Evolutionary conservation across 306 rosid genomes (phyloP).

Genomic region (Crotalaria pallida): DNA sequence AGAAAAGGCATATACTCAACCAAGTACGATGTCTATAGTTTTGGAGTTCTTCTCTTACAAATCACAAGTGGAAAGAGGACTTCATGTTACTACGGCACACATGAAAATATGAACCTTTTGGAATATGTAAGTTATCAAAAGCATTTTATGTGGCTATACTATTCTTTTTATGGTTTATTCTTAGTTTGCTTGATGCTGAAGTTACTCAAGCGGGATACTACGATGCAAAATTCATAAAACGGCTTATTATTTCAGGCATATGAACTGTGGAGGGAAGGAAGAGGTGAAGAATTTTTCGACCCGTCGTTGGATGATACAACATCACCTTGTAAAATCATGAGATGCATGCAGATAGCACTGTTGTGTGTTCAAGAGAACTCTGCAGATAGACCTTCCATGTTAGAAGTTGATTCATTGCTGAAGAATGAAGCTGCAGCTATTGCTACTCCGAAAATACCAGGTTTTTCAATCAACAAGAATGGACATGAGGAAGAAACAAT

Average conservation of each 20-base stretch:
- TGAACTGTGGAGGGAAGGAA: slow-evolving; percentile 43
- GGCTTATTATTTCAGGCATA: slow-evolving; percentile 35
- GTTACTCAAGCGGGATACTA: background rate
- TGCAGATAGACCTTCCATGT: slow-evolving; percentile 56
- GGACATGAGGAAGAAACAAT: background rate
- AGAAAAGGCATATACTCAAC: slow-evolving; percentile 52
- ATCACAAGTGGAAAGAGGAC: slow-evolving; percentile 59
- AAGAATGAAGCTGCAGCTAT: slow-evolving; percentile 35
- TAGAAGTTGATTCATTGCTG: slow-evolving; percentile 52
- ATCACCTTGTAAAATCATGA: slow-evolving; percentile 37
- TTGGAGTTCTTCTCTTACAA: slow-evolving; percentile 53
- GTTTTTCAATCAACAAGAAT: slow-evolving; percentile 27
- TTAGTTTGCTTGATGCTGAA: background rate
- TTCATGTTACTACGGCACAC: slow-evolving; percentile 33
- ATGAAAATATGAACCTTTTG: slow-evolving; percentile 43
- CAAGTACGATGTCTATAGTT: slow-evolving; percentile 40
- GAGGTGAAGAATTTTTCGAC: slow-evolving; percentile 45
- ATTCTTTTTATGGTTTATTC: background rate
- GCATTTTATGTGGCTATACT: background rate
- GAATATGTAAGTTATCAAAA: slow-evolving; percentile 39
- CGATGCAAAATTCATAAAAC: background rate
- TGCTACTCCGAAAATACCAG: slow-evolving; percentile 37
- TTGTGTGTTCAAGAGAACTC: slow-evolving; percentile 59
- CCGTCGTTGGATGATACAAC: slow-evolving; percentile 45
- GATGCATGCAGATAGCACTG: slow-evolving; percentile 63